These are phyloP conservation scores for Zymoseptoria brevis DNA, from an alignment of 2,329 filamentous ascomycete genomes.

Conservation along the genomic window DNA sequence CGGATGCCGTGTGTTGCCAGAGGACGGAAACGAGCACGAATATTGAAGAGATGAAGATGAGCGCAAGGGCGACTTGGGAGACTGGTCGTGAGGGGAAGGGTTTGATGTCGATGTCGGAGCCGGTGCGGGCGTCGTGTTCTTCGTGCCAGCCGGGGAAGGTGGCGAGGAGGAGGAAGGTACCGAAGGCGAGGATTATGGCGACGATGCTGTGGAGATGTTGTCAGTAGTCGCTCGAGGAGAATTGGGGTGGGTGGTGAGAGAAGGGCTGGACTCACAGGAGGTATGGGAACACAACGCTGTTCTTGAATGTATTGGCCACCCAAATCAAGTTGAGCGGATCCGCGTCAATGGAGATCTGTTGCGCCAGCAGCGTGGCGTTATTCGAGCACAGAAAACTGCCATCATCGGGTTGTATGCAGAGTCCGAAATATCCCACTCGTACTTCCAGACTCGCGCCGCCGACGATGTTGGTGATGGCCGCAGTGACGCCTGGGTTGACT, in stretches of 20 bases:
- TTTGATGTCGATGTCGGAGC: conserved; percentile 83
- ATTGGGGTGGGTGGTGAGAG: neutral
- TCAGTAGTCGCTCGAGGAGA: conserved; percentile 4
- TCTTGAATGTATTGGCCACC: conserved; percentile 95
- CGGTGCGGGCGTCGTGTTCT: conserved; percentile 65
- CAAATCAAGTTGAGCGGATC: conserved; percentile 96
- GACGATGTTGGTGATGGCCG: conserved; percentile 83
- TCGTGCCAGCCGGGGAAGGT: conserved; percentile 98
- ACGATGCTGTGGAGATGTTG: conserved; percentile 60
- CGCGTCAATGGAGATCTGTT: conserved; percentile 81
- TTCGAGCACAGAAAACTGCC: conserved; percentile 93
- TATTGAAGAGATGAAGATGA: conserved; percentile 68
- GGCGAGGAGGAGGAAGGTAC: conserved; percentile 88
- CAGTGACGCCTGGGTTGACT: conserved; percentile 79
- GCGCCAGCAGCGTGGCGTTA: conserved; percentile 87
- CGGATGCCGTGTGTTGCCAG: conserved; percentile 94
- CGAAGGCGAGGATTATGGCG: conserved; percentile 92
- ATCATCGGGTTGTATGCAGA: conserved; percentile 83
- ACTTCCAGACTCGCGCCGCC: conserved; percentile 77
- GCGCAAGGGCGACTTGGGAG: conserved; percentile 82
- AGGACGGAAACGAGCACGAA: conserved; percentile 61
- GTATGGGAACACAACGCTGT: conserved; percentile 97
- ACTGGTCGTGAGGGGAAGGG: conserved; percentile 88
- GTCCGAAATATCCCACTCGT: conserved; percentile 94
- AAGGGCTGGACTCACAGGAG: conserved; percentile 59